Base-by-base conservation (phyloP, 2,329 filamentous ascomycete genomes). In the Neoarthrinium moseri region DNA sequence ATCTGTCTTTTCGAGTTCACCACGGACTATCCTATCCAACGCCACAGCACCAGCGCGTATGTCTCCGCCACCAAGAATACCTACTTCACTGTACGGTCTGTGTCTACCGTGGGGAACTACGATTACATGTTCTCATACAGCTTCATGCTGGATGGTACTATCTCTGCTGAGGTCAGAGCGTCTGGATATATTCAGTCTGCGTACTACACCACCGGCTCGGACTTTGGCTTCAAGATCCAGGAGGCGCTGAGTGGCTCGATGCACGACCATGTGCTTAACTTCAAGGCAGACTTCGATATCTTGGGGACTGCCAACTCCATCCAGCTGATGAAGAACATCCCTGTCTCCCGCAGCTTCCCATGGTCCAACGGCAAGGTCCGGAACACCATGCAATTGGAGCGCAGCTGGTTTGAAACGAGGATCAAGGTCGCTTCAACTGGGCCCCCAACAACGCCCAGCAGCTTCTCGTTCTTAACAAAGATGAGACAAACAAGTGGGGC, bases 1-100 rank as follows among this genome's bases (percentile, higher is more conserved):
- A 71, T 84, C 33, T 84, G 80, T 53, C 47, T 81, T 22, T 81
- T 81, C 48, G 78, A 82, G 56, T 69, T 65, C 43, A 72, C 73
- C 13, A 61, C 72, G 1, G 73, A 73, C 33, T 73, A 70, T 52
- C 70, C 77, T 2, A 69, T 81, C 2, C 68, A 70, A 40, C 67
- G 78, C 1, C 78, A 81, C 55, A 68, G 20, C 46, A 53, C 18
- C 49, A 50, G 12, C 13, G 60, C 60, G 5, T 69, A 73, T 47
- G 68, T 73, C 2, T 64, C 66, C 2, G 68, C 68, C 1, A 73
- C 72, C 12, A 75, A 75, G 55, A 78, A 74, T 48, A 68, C 66
- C 2, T 66, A 69, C 23, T 49, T 72, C 4, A 66, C 63, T 3
- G 48, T 68, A 1, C 67, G 69, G 7, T 59, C 60, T 1, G 65